Evolutionary conservation across 2,329 filamentous ascomycete genomes (phyloP), one percentile per base, ranked within the genome.

Genomic region (Ophiostoma australiae): DNA sequence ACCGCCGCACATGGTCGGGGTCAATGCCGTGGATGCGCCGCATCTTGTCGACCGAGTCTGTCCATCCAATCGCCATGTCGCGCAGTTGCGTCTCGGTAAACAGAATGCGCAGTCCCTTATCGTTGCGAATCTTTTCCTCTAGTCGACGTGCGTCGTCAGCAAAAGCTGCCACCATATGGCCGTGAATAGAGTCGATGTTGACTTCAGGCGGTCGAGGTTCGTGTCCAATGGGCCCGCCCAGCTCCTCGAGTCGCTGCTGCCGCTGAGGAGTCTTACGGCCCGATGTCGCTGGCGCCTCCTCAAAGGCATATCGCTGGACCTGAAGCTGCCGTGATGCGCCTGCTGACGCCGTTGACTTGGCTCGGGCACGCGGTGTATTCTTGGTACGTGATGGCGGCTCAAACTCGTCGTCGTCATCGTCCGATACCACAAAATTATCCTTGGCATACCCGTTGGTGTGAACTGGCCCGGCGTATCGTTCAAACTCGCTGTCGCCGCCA

Each of bases 21-120:
- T 90, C 84, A 72, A 94, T 89, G 11, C 85, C 86, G 0, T 84
- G 84, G 68, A 94, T 90, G 10, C 79, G 78, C 41, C 80, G 81
- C 87, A 95, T 91, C 71, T 87, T 81, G 20, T 86, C 84, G 11
- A 87, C 76, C 10, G 83, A 87, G 8, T 81, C 83, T 0, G 91
- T 91, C 83, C 91, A 90, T 44, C 83, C 80, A 68, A 93, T 87
- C 15, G 87, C 89, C 90, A 95, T 94, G 74, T 90, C 86, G 48
- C 89, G 87, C 69, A 93, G 84, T 17, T 92, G 84, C 31, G 83
- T 84, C 72, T 93, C 89, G 0, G 87, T 89, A 77, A 95, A 95
- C 0, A 90, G 81, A 4, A 85, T 84, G 10, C 86, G 84, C 41
- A 90, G 79, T 4, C 82, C 81, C 69, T 86, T 86, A 33, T 82